These are phyloP conservation scores for Ilex paraguariensis DNA, from an alignment of 305 asterid species.

Conservation along the genomic window DNA sequence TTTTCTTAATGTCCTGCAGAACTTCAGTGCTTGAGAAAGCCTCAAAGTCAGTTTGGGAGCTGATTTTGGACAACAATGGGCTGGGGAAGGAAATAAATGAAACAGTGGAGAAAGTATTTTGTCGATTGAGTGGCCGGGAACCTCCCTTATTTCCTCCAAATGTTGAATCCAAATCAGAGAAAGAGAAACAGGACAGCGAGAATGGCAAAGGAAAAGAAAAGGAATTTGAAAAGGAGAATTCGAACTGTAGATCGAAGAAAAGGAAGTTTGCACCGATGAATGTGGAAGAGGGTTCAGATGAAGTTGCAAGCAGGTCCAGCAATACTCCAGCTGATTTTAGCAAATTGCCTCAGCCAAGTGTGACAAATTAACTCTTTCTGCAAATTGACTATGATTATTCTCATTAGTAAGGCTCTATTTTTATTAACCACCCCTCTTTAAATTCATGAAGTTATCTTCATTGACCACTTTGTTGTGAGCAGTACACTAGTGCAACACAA, in stretches of 20 bases:
- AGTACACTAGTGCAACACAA: no score
- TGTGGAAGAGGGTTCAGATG: conserved; percentile 37
- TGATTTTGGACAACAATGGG: conserved; percentile 80
- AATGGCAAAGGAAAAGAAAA: conserved; percentile 13
- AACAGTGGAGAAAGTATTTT: conserved; percentile 79
- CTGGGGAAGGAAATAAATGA: conserved; percentile 80
- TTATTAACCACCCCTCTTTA: no score
- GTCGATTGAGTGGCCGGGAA: conserved; percentile 85
- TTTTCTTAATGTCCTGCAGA: conserved; percentile 32
- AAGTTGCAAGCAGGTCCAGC: conserved; percentile 18
- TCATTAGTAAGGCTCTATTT: no score
- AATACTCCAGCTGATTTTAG: conserved; percentile 15
- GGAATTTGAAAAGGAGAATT: conserved; percentile 14
- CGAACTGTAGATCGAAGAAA: conserved; percentile 49
- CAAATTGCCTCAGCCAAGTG: conserved; percentile 19
- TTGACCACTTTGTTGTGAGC: no score
- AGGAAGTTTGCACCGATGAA: conserved; percentile 37
- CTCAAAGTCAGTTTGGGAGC: conserved; percentile 86
- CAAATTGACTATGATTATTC: no score
- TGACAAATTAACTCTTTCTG: conserved; percentile 9
- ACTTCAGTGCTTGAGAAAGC: conserved; percentile 96
- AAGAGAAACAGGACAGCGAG: conserved; percentile 24
- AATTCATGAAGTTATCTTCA: no score
- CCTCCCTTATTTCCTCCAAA: conserved; percentile 67
- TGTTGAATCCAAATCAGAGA: conserved; percentile 34